These are phyloP conservation scores for Solanum chacoense DNA, from an alignment of 305 asterid species.

Conservation along the genomic window DNA sequence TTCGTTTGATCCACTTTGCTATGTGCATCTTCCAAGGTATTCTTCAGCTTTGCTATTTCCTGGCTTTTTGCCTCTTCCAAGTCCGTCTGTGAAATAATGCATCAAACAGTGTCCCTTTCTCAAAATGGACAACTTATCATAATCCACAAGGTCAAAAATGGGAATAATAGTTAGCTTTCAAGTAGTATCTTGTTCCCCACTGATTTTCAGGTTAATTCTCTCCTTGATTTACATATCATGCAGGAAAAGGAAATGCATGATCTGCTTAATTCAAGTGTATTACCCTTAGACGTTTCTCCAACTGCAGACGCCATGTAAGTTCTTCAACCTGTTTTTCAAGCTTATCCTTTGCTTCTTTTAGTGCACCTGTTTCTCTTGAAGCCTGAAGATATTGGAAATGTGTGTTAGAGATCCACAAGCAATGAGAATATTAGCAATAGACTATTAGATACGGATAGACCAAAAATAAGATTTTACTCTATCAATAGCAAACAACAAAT, in stretches of 20 bases:
- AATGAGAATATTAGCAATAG: neutral
- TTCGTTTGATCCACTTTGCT: constrained; percentile 10
- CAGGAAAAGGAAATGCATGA: neutral
- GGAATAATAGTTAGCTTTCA: neutral
- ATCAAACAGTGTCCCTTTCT: neutral
- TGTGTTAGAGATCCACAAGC: neutral
- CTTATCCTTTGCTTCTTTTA: constrained; percentile 88
- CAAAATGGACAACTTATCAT: neutral
- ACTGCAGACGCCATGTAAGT: constrained; percentile 76
- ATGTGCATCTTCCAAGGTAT: neutral
- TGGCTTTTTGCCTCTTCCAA: constrained; percentile 73
- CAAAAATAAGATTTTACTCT: neutral
- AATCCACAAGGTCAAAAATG: neutral
- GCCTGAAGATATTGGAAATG: constrained; percentile 44
- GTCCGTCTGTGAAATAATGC: constrained; percentile 41
- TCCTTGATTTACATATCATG: neutral
- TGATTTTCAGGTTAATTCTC: neutral
- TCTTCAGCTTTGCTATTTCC: constrained; percentile 31
- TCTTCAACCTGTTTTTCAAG: constrained; percentile 94
- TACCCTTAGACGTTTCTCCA: constrained; percentile 89
- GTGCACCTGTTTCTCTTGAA: constrained; percentile 83
- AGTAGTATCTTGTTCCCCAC: neutral
- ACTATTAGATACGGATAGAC: neutral
- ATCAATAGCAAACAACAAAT: neutral
- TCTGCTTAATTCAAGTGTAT: constrained; percentile 6